Evolutionary conservation across 345 rosid genomes (phyloP).

Genomic region (Alliaria petiolata): DNA sequence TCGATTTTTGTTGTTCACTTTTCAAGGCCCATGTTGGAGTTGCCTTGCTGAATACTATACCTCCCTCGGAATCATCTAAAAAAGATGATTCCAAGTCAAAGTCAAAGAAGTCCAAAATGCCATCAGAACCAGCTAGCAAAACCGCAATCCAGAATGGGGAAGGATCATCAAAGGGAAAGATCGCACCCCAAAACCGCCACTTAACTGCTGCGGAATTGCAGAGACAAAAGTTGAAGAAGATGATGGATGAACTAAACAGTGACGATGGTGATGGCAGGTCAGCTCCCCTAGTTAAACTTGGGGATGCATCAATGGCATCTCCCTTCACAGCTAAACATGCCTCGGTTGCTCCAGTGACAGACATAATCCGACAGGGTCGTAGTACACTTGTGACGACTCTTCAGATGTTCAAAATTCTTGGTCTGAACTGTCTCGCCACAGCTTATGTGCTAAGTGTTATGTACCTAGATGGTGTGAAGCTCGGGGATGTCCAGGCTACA

Average conservation of each 20-base stretch:
- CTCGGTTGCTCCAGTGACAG: slow-evolving; percentile 93
- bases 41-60: slow-evolving; percentile 75
- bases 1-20: background rate
- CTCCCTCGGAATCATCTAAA: slow-evolving; percentile 66
- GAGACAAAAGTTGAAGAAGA: slow-evolving; percentile 73
- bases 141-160: slow-evolving; percentile 45
- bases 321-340: slow-evolving; percentile 99
- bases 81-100: slow-evolving; percentile 64
- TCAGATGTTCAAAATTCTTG: slow-evolving; percentile 99
- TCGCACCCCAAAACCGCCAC: slow-evolving; percentile 64
- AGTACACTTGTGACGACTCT: slow-evolving; percentile 97
- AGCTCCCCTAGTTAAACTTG: slow-evolving; percentile 94
- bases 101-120: slow-evolving; percentile 58
- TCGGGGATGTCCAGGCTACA: slow-evolving; percentile 98
- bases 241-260: slow-evolving; percentile 90
- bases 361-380: slow-evolving; percentile 98
- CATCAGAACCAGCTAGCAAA: slow-evolving; percentile 46
- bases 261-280: slow-evolving; percentile 70
- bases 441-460: slow-evolving; percentile 97
- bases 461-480: slow-evolving; percentile 98
- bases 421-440: slow-evolving; percentile 99
- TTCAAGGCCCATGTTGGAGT: slow-evolving; percentile 94
- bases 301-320: slow-evolving; percentile 99
- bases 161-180: slow-evolving; percentile 61
- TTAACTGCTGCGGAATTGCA: slow-evolving; percentile 77